These are phyloP conservation scores for Erythrobasidium hasegawianum DNA, from an alignment of 1,284 basidiomycete genomes.

Conservation along the genomic window DNA sequence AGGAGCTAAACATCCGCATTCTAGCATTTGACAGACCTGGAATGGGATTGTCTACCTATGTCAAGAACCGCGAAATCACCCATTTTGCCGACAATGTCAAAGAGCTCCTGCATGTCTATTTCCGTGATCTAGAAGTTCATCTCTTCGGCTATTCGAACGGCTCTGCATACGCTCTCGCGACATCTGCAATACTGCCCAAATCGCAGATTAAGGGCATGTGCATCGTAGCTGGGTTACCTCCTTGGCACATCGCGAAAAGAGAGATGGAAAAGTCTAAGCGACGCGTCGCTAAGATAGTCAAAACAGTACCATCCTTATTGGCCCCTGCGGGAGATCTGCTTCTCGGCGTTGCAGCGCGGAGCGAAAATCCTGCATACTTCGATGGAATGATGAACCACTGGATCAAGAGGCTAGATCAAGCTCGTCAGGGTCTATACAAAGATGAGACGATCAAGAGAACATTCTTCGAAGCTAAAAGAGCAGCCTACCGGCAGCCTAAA, in stretches of 20 bases:
- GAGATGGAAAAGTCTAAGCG: not conserved
- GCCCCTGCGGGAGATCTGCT: not conserved
- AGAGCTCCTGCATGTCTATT: not conserved
- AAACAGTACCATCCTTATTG: not conserved
- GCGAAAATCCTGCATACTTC: not conserved
- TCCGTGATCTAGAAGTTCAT: not conserved
- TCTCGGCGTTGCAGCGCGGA: not conserved
- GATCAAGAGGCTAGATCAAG: not conserved
- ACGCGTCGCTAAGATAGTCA: not conserved
- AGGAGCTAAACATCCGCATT: not conserved
- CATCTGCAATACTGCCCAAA: not conserved
- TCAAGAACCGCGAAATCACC: not conserved
- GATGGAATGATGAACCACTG: not conserved
- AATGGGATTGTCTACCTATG: not conserved
- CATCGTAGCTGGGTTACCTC: not conserved
- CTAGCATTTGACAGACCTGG: not conserved
- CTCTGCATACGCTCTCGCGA: not conserved
- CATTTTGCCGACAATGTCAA: not conserved
- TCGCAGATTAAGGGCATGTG: not conserved
- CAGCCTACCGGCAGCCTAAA: not conserved
- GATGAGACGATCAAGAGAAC: not conserved
- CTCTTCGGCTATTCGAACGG: slow-evolving; percentile 1
- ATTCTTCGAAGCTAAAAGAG: not conserved
- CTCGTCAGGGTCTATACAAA: not conserved
- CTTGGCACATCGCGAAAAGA: not conserved